Base-by-base conservation (phyloP, 2,329 filamentous ascomycete species). In the Sordariomycetes sp. region DNA sequence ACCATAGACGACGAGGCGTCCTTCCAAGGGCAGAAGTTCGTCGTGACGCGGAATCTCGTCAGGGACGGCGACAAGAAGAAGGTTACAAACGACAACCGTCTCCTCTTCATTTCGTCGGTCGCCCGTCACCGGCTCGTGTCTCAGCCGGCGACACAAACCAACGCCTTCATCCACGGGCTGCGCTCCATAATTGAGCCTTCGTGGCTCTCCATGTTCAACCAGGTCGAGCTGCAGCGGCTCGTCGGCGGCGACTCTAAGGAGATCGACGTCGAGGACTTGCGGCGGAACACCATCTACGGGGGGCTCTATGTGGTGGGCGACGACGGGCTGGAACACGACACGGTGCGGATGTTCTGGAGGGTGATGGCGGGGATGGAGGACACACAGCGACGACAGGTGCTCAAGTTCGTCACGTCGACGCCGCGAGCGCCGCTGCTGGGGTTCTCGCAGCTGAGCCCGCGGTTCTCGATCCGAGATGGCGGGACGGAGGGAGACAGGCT, bases 141-240 rank as follows among this genome's bases (percentile, higher is more conserved):
- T 1, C 94, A 97, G 67, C 89, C 90, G 1, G 81, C 81, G 55
- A 74, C 79, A n/a, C 91, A 97, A 67, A 97, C 92, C 0, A 80
- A 85, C 24, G 90, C 91, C 1, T 99, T 99, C 70, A 80, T 99
- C 8, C 85, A 85, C 59, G 94, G 94, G 0, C 82, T 99, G 1
- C 85, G 88, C 24, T 80, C 86, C 62, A 96, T 99, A 67, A 94
- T 99, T 63, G 87, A 92, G 60, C 92, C 93, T 0, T 83, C 84
- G 3, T 99, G 94, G 94, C 80, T 99, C 4, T 91, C 88, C 65
- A 97, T 99, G 94, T 99, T 99, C 77, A 99, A 99, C 71, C 93
- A 97, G 70, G 84, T 84, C 3, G 94, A 99, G 70, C 80, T 99
- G 4, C 94, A 97, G 72, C 94, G 90, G 1, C 85, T 99, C 6